These are phyloP conservation scores for Ilyonectria mors-panacis DNA, from an alignment of 2,329 filamentous ascomycete species.

Conservation along the genomic window DNA sequence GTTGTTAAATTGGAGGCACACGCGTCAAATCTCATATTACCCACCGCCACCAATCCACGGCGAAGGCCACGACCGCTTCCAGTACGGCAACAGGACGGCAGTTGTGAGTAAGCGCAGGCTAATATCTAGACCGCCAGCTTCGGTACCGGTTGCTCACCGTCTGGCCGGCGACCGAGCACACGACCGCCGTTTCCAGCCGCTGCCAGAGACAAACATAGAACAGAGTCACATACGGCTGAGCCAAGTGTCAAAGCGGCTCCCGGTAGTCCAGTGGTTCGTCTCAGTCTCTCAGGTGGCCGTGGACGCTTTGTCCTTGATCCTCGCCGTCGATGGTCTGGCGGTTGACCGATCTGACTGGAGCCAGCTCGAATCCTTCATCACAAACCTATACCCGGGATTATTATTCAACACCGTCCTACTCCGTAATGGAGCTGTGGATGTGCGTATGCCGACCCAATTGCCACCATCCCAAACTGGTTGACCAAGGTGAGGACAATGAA, in stretches of 20 bases:
- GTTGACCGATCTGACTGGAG: conserved; percentile 15
- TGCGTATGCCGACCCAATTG: conserved; percentile 9
- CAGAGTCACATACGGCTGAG: background rate
- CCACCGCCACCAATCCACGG: conserved; percentile 19
- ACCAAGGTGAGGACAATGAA: conserved; percentile 13
- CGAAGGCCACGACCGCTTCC: conserved; percentile 16
- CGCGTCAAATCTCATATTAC: conserved; percentile 19
- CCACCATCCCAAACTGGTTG: conserved; percentile 4
- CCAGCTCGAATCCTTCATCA: conserved; percentile 13
- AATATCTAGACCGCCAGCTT: background rate
- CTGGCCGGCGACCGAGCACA: conserved; percentile 16
- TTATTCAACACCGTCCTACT: background rate
- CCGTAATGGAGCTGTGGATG: conserved; percentile 3
- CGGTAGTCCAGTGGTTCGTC: background rate
- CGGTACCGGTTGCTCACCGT: conserved; percentile 6
- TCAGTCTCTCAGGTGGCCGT: background rate
- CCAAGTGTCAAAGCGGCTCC: conserved; percentile 9
- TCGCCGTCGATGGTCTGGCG: background rate
- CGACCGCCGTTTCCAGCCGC: conserved; percentile 21
- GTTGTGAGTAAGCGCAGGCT: background rate
- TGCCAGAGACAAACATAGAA: conserved; percentile 17
- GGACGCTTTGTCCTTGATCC: background rate
- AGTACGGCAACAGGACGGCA: conserved; percentile 4
- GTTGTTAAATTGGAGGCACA: conserved; percentile 35
- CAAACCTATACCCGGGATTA: background rate